Base-by-base conservation (phyloP, 805 yeast species). In the Candida easanensis region DNA sequence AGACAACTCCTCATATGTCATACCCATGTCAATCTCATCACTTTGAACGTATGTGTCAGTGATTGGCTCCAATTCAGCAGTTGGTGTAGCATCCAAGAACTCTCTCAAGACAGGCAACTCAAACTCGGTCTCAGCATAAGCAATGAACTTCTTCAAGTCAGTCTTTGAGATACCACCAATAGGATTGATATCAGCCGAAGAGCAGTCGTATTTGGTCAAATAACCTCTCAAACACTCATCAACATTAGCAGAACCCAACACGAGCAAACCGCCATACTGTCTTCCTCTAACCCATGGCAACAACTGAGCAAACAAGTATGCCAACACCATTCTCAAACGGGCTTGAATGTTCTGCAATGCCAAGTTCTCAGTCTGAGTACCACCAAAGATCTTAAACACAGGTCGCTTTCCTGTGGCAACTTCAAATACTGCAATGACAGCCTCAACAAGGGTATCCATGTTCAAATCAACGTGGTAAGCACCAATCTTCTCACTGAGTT, bases 151-250 rank as follows among this genome's bases (percentile, higher is more conserved):
- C 61, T 88, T 89, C 61, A 93, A 70, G 60, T 95, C 99, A 0
- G 89, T 88, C 62, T 93, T 93, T 14, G 99, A 91, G 33, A 93
- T 88, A 27, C 97, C 96, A n/a, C 99, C 99, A 53, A 93, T 95
- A 21, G 99, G 99, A 61, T 93, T 93, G 47, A 93, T 79, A 67
- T 93, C 99, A 1, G 99, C 99, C 15, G 95, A 82, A 4, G 98
- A 90, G 64, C 97, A 89, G 64, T 93, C 99, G 64, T 93, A 93
- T 62, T 93, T 93, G 9, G 99, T 93, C 58, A 93, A 71, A 58
- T 93, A 93, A 0, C 99, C 99, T 47, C 99, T 73, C 46, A 93
- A 69, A 56, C 96, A 89, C 62, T 93, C 99, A 65, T 93, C 99
- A 13, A 93, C 99, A 61, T 93, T 93, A 3, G 98, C 97, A 58